Base-by-base conservation (phyloP, 2,329 filamentous ascomycete species). In the Aspergillus arachidicola region DNA sequence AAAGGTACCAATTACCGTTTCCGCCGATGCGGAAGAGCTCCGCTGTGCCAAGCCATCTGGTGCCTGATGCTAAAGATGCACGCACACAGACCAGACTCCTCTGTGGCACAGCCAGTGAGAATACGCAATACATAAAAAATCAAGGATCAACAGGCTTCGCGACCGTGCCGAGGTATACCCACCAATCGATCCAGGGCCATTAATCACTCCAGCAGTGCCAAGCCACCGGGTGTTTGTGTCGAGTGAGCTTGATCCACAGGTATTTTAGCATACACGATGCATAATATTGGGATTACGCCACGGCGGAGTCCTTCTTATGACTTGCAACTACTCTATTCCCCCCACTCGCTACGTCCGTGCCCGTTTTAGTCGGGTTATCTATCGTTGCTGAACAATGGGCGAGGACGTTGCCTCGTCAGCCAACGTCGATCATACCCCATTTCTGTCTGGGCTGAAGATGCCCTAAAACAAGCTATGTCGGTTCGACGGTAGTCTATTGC, bases 141-240 rank as follows among this genome's bases (percentile, higher is more conserved):
- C 6, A 36, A 6, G 34, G 34, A 61, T 61, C 54, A 34, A 50
- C 46, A 30, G 14, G 46, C 46, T 50, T 57, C 54, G 21, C 12
- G 10, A 9, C 26, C 58, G 43, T 21, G 30, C 19, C 56, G 57
- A 57, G 21, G 21, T 23, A 41, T n/a, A 12, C 26, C 38, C 38
- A 38, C 55, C 43, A 64, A 64, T 64, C 34, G 56, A 4, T 16
- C 10, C 9, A 6, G 4, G 16, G 26, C 21, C 19, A 46, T 54
- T 62, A 45, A 43, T 46, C 58, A 48, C 46, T 48, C 23, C 12
- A 6, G 7, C n/a, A 10, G 30, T 48, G 62, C 62, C 62, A 64
- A 64, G 62, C 59, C 41, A 16, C 46, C 55, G 62, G 28, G 32
- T 60, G 61, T 61, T 63, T 58, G 58, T 58, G 45, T 23, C 38